Conservation (phyloP, 768 basidiomycete genomes). For the Termitomyces sp. region DNA sequence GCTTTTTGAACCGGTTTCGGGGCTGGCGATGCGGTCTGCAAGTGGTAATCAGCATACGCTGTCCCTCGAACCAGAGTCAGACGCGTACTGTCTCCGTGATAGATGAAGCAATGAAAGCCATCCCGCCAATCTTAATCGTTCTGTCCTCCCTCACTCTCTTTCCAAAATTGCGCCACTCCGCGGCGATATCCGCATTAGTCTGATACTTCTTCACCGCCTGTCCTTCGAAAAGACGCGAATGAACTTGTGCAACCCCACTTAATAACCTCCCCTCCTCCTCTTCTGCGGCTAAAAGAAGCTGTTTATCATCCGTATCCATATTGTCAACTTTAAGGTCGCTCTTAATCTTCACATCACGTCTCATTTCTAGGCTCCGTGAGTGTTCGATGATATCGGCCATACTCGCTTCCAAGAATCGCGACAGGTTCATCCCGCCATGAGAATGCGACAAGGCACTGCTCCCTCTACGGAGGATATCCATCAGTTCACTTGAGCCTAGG, state of each 20-base stretch:
- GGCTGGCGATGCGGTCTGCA: conserved; percentile 9
- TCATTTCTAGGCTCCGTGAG: conserved; percentile 36
- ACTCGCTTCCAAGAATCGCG: conserved; percentile 36
- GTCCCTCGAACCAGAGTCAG: background rate
- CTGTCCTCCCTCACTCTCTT: conserved; percentile 37
- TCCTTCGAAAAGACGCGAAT: conserved; percentile 55
- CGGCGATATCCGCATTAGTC: conserved; percentile 35
- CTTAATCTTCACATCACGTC: conserved; percentile 40
- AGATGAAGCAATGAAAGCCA: conserved; percentile 22
- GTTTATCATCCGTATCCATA: conserved; percentile 9
- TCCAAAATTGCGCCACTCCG: conserved; percentile 40
- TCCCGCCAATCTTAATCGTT: conserved; percentile 26
- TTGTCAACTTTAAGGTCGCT: conserved; percentile 24
- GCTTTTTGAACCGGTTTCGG: conserved; percentile 21
- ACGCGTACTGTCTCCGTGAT: conserved; percentile 11
- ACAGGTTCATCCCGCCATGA: conserved; percentile 32
- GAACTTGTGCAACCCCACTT: conserved; percentile 53
- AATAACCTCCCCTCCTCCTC: conserved; percentile 48
- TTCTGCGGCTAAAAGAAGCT: conserved; percentile 36
- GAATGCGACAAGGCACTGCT: conserved; percentile 44
- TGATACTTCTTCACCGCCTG: conserved; percentile 28
- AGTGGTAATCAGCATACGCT: conserved; percentile 1
- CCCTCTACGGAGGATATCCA: conserved; percentile 52
- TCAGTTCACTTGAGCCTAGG: conserved; percentile 39
- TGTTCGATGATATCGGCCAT: conserved; percentile 38